A percentile compares a stretch with the other conserved stretches of the same genome.
Conservation (phyloP, 169 alveolate genomes). For the Ichthyophthirius multifiliis region DNA sequence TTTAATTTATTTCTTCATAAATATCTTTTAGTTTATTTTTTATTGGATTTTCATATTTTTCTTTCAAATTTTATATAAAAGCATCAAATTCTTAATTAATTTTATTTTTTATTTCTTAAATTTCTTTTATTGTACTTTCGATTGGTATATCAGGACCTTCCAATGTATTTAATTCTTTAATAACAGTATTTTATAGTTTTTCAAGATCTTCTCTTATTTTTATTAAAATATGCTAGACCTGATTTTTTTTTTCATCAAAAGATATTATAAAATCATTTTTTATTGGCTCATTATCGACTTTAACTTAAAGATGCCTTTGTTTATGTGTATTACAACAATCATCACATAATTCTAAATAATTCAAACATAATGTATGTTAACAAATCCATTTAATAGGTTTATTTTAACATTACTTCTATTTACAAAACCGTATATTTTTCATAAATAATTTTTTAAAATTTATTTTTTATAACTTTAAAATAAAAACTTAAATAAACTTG, state of each 20-base stretch:
- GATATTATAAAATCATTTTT: background rate
- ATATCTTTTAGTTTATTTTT: background rate
- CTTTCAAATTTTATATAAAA: background rate
- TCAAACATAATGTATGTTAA: background rate
- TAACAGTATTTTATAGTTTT: background rate
- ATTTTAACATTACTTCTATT: too few relatives aligned
- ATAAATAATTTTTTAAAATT: too few relatives aligned
- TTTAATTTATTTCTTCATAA: background rate
- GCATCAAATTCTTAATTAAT: background rate
- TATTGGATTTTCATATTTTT: background rate
- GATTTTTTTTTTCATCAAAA: background rate
- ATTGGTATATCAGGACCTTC: background rate
- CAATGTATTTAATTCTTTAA: background rate
- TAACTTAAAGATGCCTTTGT: background rate
- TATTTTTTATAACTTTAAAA: too few relatives aligned
- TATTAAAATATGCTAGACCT: background rate
- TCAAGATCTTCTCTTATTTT: background rate
- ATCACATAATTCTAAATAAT: background rate
- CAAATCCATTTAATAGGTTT: constrained; percentile 4
- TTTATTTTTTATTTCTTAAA: background rate
- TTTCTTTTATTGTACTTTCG: background rate
- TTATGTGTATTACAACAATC: background rate
- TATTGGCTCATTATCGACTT: background rate
- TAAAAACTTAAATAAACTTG: too few relatives aligned
- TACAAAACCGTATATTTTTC: too few relatives aligned